Conservation (phyloP, 306 rosid species). For the Begonia loranthoides region DNA sequence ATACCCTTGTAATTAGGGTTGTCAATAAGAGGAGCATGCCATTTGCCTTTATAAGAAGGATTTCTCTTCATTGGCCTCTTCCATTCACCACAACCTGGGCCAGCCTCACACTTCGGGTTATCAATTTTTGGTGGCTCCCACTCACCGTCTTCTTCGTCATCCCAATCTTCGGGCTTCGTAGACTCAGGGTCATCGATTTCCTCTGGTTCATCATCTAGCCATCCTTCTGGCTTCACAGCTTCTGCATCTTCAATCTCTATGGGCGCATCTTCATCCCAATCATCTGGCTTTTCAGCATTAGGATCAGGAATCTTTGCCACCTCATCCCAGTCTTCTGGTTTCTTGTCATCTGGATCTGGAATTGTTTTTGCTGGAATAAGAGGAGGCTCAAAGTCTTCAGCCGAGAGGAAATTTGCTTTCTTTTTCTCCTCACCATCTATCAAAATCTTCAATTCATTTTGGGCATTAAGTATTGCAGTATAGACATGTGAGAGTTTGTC, state of each 20-base stretch:
- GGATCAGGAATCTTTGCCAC: conserved; percentile 80
- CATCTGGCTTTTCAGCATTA: conserved; percentile 85
- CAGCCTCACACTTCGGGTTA: conserved; percentile 60
- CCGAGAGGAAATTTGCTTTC: conserved; percentile 40
- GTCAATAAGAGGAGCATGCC: conserved; percentile 82
- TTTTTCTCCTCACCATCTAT: conserved; percentile 46
- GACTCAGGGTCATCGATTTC: conserved; percentile 90
- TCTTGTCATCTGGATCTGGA: conserved; percentile 88
- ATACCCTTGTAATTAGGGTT: conserved; percentile 87
- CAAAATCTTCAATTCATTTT: conserved; percentile 24
- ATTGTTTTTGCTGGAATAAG: conserved; percentile 78
- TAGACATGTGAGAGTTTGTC: conserved; percentile 87
- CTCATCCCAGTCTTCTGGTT: conserved; percentile 99
- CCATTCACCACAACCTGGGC: conserved; percentile 95
- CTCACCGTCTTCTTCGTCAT: conserved; percentile 94
- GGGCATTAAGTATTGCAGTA: conserved; percentile 60
- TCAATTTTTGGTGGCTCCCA: conserved; percentile 82
- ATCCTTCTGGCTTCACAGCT: conserved; percentile 94
- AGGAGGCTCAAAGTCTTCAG: conserved; percentile 84
- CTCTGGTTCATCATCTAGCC: conserved; percentile 96
- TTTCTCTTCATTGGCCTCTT: conserved; percentile 84
- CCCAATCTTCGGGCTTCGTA: conserved; percentile 87
- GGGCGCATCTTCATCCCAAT: conserved; percentile 98
- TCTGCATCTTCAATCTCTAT: conserved; percentile 78
- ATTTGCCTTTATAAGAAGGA: conserved; percentile 85